These are phyloP conservation scores for Lycium ferocissimum DNA, from an alignment of 257 asterid species.

Conservation along the genomic window DNA sequence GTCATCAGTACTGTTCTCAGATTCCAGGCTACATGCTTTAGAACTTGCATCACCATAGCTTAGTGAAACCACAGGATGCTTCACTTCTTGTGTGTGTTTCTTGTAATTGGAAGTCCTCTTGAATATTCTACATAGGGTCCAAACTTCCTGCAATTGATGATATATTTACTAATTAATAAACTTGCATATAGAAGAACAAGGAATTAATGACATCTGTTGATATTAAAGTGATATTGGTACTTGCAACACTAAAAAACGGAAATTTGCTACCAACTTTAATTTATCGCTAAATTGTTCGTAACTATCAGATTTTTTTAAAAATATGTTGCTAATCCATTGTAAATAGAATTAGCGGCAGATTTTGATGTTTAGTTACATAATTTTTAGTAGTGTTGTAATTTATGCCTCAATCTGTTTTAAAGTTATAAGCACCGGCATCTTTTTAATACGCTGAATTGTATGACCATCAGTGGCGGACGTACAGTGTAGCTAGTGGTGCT, in stretches of 20 bases:
- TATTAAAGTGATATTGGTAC: neutral
- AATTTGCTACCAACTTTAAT: no score
- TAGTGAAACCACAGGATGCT: neutral
- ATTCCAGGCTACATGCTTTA: slow-evolving; percentile 28
- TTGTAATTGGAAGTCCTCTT: slow-evolving; percentile 36
- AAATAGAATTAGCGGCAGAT: no score
- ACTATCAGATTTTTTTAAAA: neutral
- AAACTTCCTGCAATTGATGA: slow-evolving; percentile 40
- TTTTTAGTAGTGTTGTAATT: neutral
- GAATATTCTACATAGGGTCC: slow-evolving; percentile 51
- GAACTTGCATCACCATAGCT: slow-evolving; percentile 17
- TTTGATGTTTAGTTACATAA: no score
- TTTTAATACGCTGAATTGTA: neutral
- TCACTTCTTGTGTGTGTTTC: slow-evolving; percentile 34
- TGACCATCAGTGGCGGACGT: no score
- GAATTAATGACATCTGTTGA: neutral
- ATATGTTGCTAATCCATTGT: no score
- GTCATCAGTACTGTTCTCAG: slow-evolving; percentile 16
- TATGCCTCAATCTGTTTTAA: neutral
- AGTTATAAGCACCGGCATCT: neutral
- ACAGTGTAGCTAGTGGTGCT: no score
- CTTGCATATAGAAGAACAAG: neutral
- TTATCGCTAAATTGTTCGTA: no score
- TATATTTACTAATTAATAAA: neutral
- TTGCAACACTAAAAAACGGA: neutral